phyloP scores from a whole-genome alignment of 108 stramenopile species.

The Pseudonitzschia delicatissima region DNA sequence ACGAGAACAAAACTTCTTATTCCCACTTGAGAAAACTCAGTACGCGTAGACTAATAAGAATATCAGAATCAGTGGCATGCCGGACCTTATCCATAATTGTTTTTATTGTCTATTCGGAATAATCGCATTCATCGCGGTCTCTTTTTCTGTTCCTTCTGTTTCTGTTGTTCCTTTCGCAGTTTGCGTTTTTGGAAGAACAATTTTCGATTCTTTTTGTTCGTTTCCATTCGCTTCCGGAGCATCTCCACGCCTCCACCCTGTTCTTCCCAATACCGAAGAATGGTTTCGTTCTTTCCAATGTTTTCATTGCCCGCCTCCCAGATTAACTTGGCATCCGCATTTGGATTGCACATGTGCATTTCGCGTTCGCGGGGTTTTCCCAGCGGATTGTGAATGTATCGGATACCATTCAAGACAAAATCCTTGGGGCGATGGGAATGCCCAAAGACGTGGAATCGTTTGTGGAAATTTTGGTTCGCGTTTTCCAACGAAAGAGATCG shows the following conservation, averaged over 20 bases:
- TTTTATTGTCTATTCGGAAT: too few relatives aligned
- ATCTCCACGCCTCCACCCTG: constrained; percentile 47
- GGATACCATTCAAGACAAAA: constrained; percentile 48
- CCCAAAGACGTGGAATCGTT: constrained; percentile 56
- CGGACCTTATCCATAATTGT: too few relatives aligned
- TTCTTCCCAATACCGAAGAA: constrained; percentile 67
- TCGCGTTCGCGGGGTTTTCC: constrained; percentile 60
- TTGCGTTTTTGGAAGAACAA: background rate
- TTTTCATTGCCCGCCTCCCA: constrained; percentile 51
- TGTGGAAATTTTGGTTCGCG: background rate
- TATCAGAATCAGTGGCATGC: too few relatives aligned
- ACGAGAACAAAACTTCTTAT: too few relatives aligned
- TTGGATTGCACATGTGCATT: constrained; percentile 45
- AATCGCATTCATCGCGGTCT: too few relatives aligned
- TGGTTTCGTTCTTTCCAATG: too few relatives aligned
- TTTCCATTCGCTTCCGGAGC: constrained; percentile 33
- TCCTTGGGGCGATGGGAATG: constrained; percentile 71
- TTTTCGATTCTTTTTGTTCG: too few relatives aligned
- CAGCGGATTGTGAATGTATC: constrained; percentile 62
- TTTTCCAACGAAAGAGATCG: constrained; percentile 20
- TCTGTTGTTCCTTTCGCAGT: background rate
- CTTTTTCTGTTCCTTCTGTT: too few relatives aligned
- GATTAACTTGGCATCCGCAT: constrained; percentile 44
- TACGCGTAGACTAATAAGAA: too few relatives aligned
- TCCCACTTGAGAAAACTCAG: too few relatives aligned